Evolutionary conservation across 176 grass and related monocot genomes (phyloP), one percentile per base, ranked within the genome.

Genomic region (Areca catechu): DNA sequence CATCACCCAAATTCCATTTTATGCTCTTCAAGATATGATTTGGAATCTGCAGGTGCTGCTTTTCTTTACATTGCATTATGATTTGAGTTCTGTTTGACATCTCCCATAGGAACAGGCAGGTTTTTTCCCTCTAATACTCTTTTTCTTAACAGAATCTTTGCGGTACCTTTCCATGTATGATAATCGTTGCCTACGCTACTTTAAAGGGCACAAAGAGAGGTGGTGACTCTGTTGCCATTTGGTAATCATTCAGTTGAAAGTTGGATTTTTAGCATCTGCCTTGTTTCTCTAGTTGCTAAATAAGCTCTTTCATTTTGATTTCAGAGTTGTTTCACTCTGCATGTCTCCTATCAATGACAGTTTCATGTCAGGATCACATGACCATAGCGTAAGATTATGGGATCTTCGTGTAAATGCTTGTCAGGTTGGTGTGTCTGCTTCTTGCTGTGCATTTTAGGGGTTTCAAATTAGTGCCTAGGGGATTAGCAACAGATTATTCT

Each of bases 351-450:
- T 81, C 71, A 89, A 92, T 51, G 93, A 98, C 76, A 98, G 93
- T 70, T 98, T 98, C 70, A 92, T 98, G 84, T 98, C 88, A 24
- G 93, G 81, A 48, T 98, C 93, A 51, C 84, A 92, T 68, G 88
- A 98, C 57, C 93, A 98, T 65, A 92, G 87, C 62, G 93, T 89
- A 24, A 77, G 93, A 85, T 83, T 98, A 75, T 92, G 93, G 93
- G 93, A 92, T 80, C 88, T 98, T 67, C 81, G 88, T 21, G 93
- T 98, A 56, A 98, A 98, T 89, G 88, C 88, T 80, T 98, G 93
- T 63, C 93, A 98, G 84, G 93, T 98, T 75, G 16, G 52, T 24
- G 22, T 7, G 65, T 66, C 53, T n/a, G 54, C 53, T 79, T 53
- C 57, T 74, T 64, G 56, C 6, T n/a, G 54, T 20, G 4, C 58